Conservation (phyloP, 78 protist species). For the Polysphondylium violaceum region DNA sequence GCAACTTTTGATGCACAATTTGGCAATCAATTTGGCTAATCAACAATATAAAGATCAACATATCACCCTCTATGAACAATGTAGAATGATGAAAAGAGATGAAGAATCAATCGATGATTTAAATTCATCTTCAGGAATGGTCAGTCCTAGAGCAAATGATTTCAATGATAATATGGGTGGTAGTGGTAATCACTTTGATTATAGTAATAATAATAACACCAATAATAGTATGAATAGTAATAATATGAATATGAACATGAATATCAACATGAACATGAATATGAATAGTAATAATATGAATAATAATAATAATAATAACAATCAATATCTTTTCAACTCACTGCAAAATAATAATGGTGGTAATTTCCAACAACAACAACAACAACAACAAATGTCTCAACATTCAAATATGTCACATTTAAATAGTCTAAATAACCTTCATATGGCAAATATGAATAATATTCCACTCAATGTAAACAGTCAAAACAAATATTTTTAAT, state of each 20-base stretch:
- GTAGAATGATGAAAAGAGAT: conserved; percentile 8
- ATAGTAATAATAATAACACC: neutral
- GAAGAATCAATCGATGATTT: conserved; percentile 26
- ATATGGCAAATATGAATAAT: neutral
- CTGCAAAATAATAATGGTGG: neutral
- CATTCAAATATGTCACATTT: neutral
- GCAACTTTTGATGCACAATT: conserved; percentile 75
- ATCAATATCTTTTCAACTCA: neutral
- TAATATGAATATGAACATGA: neutral
- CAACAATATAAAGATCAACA: conserved; percentile 71
- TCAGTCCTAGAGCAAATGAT: conserved; percentile 1
- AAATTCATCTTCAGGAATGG: neutral
- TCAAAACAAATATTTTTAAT: too few relatives aligned
- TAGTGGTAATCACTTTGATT: neutral
- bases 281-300: neutral
- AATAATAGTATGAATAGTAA: neutral
- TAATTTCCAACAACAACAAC: neutral
- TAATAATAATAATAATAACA: too few relatives aligned
- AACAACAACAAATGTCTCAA: too few relatives aligned
- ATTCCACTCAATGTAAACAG: neutral
- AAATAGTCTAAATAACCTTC: conserved; percentile 5
- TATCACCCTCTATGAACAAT: conserved; percentile 42
- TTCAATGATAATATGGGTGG: neutral
- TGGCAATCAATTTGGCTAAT: conserved; percentile 72
- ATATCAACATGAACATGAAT: neutral